phyloP scores from a whole-genome alignment of 306 rosid species.

The Quercus alba region DNA sequence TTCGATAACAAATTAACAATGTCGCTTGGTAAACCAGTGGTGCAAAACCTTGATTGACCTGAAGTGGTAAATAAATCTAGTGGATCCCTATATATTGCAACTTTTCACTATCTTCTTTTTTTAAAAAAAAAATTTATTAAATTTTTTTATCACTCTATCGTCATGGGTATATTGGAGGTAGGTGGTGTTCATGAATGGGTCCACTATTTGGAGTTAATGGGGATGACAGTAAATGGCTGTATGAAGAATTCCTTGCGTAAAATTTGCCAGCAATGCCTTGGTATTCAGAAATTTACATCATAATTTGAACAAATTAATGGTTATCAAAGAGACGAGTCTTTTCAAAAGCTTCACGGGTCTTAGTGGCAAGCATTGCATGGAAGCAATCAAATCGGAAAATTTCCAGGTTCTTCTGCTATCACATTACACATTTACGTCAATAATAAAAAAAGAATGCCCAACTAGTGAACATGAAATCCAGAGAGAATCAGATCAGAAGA shows the following conservation, averaged over 20 bases:
- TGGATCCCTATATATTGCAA: neutral
- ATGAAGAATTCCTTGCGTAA: slow-evolving; percentile 16
- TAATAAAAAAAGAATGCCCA: neutral
- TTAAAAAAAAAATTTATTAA: neutral
- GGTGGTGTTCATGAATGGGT: slow-evolving; percentile 56
- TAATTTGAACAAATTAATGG: slow-evolving; percentile 14
- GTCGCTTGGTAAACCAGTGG: slow-evolving; percentile 94
- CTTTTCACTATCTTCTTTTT: neutral
- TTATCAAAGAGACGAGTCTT: slow-evolving; percentile 27
- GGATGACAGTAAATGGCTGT: slow-evolving; percentile 58
- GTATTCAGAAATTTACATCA: neutral
- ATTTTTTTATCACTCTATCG: slow-evolving; percentile 3
- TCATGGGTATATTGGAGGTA: slow-evolving; percentile 31
- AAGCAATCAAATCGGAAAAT: slow-evolving; percentile 17
- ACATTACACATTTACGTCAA: neutral
- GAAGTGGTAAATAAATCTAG: slow-evolving; percentile 1
- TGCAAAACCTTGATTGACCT: slow-evolving; percentile 98
- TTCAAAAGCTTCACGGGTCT: slow-evolving; percentile 29
- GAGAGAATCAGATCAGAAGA: neutral
- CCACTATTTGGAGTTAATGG: slow-evolving; percentile 64
- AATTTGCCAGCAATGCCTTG: neutral
- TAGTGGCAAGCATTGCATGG: slow-evolving; percentile 3
- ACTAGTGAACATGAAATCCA: neutral
- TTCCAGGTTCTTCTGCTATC: too few species aligned
- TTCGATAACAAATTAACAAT: slow-evolving; percentile 77